Percentiles rank a stretch among this genome's conserved stretches.
Conservation (phyloP, 2,329 filamentous ascomycete species). For the Ophiosphaerella narmari region DNA sequence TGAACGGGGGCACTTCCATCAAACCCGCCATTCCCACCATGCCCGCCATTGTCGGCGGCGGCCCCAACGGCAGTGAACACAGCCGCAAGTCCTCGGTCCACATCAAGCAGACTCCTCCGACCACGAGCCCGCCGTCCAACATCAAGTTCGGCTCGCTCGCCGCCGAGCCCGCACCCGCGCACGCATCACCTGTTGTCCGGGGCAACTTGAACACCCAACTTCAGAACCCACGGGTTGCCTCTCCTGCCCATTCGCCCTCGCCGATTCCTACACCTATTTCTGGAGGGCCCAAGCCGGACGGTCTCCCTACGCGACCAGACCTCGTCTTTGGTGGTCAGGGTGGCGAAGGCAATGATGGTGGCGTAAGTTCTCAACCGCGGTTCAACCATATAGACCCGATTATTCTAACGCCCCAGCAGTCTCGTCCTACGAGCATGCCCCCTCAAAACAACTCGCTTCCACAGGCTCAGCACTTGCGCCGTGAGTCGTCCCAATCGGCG, state of each 20-base stretch:
- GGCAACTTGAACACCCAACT: conserved; percentile 58
- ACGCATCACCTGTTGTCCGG: conserved; percentile 71
- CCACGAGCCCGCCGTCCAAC: conserved; percentile 56
- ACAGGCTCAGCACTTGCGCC: conserved; percentile 78
- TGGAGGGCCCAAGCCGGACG: conserved; percentile 79
- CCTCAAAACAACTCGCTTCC: conserved; percentile 50
- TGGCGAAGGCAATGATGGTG: conserved; percentile 68
- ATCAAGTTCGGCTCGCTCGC: conserved; percentile 83
- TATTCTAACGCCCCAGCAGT: conserved; percentile 53
- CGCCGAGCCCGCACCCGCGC: conserved; percentile 63
- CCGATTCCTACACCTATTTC: conserved; percentile 91
- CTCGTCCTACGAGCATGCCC: conserved; percentile 68
- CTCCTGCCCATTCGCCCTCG: conserved; percentile 85
- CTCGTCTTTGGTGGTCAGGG: conserved; percentile 82
- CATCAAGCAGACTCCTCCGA: conserved; percentile 77
- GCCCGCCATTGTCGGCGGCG: conserved; percentile 65
- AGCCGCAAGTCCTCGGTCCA: conserved; percentile 89
- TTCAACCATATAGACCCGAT: conserved; percentile 20
- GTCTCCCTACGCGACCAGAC: conserved; percentile 71
- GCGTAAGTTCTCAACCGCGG: conserved; percentile 62
- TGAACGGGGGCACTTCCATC: conserved; percentile 82
- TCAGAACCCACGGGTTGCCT: conserved; percentile 73
- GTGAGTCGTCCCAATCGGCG: conserved; percentile 82
- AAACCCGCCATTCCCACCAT: conserved; percentile 68
- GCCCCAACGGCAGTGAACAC: conserved; percentile 78